Evolutionary conservation across 345 rosid species (phyloP), one percentile per base, ranked within the genome.

Genomic region (Clausena lansium): DNA sequence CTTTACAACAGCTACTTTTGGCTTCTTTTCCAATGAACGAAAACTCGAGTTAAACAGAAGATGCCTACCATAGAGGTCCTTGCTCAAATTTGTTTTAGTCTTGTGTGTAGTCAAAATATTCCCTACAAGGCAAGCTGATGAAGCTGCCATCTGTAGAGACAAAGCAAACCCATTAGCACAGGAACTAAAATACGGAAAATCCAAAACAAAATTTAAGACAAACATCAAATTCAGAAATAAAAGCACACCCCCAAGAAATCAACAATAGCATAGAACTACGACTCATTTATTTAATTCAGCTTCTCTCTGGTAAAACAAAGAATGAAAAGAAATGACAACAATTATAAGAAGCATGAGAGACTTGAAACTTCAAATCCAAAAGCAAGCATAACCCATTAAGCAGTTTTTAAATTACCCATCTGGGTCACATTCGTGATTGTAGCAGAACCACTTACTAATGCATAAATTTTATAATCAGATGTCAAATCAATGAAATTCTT

Each of bases 61-160:
- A 69, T 79, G 81, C 76, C 85, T 86, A 15, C 91, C 80, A 75
- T 75, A 72, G 64, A 87, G 77, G 20, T 69, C 84, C 73, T 82
- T 85, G 67, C 75, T 85, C 81, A 85, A 66, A 63, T 77, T 82
- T 15, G 80, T 84, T 76, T 83, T 89, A 38, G 81, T 76, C 39
- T 80, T 71, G 17, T 79, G 78, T 61, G 85, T 79, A 27, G 90
- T 81, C 67, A 86, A 82, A 81, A 89, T 84, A 83, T 86, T 89
- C n/a, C 94, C 93, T 28, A 88, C 88, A 63, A 89, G 88, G 82
- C 97, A 91, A 14, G 96, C 82, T 33, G 91, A 90, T 39, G 96
- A 86, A 74, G 98, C 89, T 35, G 91, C 93, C 97, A 94, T 92
- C 89, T 90, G 78, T 7, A 70, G 11, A 28, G 74, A 19, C 72